Evolutionary conservation across 2,329 filamentous ascomycete species (phyloP).

Genomic region (Colletotrichum aenigma): DNA sequence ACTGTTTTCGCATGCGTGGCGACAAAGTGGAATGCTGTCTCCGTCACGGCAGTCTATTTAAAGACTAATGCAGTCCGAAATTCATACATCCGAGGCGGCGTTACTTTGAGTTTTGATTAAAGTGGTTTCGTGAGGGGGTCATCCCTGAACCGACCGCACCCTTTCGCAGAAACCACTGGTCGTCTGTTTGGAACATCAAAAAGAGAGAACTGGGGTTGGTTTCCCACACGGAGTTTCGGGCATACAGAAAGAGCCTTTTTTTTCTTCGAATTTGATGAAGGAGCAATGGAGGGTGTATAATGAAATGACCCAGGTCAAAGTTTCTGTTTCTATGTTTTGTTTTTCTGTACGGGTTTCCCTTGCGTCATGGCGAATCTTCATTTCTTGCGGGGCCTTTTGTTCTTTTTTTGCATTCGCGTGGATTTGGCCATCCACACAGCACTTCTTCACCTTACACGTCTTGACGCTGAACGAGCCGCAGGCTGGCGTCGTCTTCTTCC

Average conservation of each 20-base stretch:
- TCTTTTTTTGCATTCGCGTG: not conserved
- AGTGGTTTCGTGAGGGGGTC: not conserved
- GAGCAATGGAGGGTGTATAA: not conserved
- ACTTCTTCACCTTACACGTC: not conserved
- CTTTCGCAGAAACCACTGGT: not conserved
- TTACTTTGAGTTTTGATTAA: constrained; percentile 8
- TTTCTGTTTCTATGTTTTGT: not conserved
- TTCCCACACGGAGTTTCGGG: constrained; percentile 14
- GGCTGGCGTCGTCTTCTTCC: constrained; percentile 2
- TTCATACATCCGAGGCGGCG: constrained; percentile 3
- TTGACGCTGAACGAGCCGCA: constrained; percentile 5
- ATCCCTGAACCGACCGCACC: not conserved
- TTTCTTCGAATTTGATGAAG: not conserved
- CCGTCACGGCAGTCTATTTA: not conserved
- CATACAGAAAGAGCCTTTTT: constrained; percentile 10
- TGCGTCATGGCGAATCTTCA: not conserved
- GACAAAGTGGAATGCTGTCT: not conserved
- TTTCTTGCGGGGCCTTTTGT: not conserved
- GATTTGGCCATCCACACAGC: not conserved
- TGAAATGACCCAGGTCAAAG: not conserved
- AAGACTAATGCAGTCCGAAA: constrained; percentile 11
- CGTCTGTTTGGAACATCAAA: not conserved
- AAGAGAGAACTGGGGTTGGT: not conserved
- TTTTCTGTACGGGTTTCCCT: not conserved
- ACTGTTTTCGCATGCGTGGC: not conserved